These are phyloP conservation scores for Fusarium hostae DNA, from an alignment of 2,329 filamentous ascomycete genomes.

Conservation along the genomic window DNA sequence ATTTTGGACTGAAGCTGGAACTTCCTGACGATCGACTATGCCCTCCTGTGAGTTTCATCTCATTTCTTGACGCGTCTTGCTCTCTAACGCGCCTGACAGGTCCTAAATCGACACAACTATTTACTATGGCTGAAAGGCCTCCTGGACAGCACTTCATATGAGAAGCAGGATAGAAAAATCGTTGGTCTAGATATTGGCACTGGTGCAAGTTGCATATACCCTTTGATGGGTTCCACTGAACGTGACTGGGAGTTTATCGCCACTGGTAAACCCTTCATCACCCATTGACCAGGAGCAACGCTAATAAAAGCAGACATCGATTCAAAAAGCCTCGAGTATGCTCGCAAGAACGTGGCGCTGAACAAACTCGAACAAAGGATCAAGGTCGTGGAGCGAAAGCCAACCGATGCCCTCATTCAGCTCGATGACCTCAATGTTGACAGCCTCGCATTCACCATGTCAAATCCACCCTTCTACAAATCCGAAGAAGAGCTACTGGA, in stretches of 20 bases:
- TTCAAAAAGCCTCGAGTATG: slow-evolving; percentile 71
- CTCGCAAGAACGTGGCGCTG: slow-evolving; percentile 71
- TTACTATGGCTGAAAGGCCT: slow-evolving; percentile 88
- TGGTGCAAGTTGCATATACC: slow-evolving; percentile 91
- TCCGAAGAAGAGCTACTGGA: slow-evolving; percentile 74
- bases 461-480: slow-evolving; percentile 94
- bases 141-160: slow-evolving; percentile 75
- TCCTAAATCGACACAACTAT: slow-evolving; percentile 82
- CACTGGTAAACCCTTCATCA: slow-evolving; percentile 56
- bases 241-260: slow-evolving; percentile 80
- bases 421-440: slow-evolving; percentile 63
- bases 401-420: slow-evolving; percentile 69
- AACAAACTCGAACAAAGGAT: slow-evolving; percentile 76
- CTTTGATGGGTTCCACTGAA: slow-evolving; percentile 78
- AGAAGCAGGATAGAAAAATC: slow-evolving; percentile 60
- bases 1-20: slow-evolving; percentile 78
- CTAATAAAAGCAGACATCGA: slow-evolving; percentile 72
- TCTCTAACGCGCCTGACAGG: slow-evolving; percentile 48
- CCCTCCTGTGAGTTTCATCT: slow-evolving; percentile 71
- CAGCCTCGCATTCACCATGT: slow-evolving; percentile 84
- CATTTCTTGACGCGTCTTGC: not conserved
- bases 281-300: not conserved
- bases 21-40: slow-evolving; percentile 85
- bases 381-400: slow-evolving; percentile 66
- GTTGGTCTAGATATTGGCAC: slow-evolving; percentile 87